phyloP scores from a whole-genome alignment of 495 filamentous ascomycete species.

The Neurospora sp. region DNA sequence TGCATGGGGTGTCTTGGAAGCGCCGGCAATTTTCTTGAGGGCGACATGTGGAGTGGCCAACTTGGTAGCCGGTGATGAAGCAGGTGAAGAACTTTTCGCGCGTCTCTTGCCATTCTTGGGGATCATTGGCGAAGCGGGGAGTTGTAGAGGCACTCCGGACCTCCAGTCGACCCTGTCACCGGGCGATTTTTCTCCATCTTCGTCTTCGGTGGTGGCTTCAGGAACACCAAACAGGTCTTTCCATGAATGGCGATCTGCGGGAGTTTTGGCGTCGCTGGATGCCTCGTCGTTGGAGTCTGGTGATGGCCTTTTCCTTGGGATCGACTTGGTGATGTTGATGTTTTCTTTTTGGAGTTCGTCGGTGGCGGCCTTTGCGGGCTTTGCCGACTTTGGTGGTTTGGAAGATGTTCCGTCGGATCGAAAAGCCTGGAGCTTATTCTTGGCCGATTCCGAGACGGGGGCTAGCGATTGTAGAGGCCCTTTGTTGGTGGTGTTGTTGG shows the following conservation, averaged over 20 bases:
- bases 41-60: conserved; percentile 22
- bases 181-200: conserved; percentile 34
- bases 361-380: conserved; percentile 1
- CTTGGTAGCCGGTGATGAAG: conserved; percentile 49
- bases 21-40: conserved; percentile 43
- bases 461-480: conserved; percentile 15
- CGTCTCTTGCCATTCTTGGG: conserved; percentile 53
- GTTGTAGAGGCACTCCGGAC: neutral
- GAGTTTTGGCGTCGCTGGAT: conserved; percentile 55
- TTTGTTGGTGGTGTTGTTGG: conserved; percentile 11
- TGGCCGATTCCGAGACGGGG: conserved; percentile 38
- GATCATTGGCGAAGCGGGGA: conserved; percentile 35
- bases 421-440: conserved; percentile 40
- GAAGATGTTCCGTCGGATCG: conserved; percentile 17
- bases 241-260: conserved; percentile 61
- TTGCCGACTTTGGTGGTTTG: neutral
- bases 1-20: conserved; percentile 61
- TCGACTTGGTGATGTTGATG: neutral
- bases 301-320: conserved; percentile 1
- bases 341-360: conserved; percentile 12
- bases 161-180: conserved; percentile 32
- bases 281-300: conserved; percentile 6
- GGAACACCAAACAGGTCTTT: conserved; percentile 69
- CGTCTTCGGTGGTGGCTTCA: conserved; percentile 30
- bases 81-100: conserved; percentile 70